Percentiles rank a stretch among this genome's conserved stretches.
phyloP scores from a whole-genome alignment of 2,329 filamentous ascomycete species.

The Lomentospora prolificans region DNA sequence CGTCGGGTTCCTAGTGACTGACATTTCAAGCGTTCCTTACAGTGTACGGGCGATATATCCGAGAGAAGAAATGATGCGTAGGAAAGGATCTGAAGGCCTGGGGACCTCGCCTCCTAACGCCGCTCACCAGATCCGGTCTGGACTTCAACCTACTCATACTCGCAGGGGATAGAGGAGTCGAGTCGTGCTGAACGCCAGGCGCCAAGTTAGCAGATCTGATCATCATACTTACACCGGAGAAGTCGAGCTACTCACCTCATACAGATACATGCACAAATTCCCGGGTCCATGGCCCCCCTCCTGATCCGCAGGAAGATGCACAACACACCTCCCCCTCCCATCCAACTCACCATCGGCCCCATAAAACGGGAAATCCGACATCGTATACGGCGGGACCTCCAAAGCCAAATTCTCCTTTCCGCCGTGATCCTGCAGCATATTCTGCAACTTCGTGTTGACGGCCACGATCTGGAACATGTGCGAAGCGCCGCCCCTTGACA shows the following conservation, averaged over 20 bases:
- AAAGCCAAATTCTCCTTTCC: slow-evolving; percentile 23
- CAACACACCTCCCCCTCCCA: slow-evolving; percentile 33
- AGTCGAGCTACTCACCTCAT: slow-evolving; percentile 44
- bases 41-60: slow-evolving; percentile 42
- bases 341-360: slow-evolving; percentile 26
- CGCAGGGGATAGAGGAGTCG: background rate
- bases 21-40: slow-evolving; percentile 24
- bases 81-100: slow-evolving; percentile 39
- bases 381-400: slow-evolving; percentile 24
- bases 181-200: background rate
- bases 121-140: background rate
- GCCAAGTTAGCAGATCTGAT: background rate
- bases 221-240: background rate
- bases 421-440: slow-evolving; percentile 19
- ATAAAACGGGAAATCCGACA: slow-evolving; percentile 26
- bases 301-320: slow-evolving; percentile 26
- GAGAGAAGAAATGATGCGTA: slow-evolving; percentile 46
- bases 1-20: background rate
- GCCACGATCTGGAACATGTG: slow-evolving; percentile 30
- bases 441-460: slow-evolving; percentile 31
- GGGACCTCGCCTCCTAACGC: slow-evolving; percentile 33
- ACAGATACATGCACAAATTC: slow-evolving; percentile 40
- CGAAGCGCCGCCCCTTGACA: slow-evolving; percentile 21
- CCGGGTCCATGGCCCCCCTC: slow-evolving; percentile 23
- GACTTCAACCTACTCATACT: background rate